Conservation (phyloP, 805 yeast species). For the Wickerhamomyces tratensis region DNA sequence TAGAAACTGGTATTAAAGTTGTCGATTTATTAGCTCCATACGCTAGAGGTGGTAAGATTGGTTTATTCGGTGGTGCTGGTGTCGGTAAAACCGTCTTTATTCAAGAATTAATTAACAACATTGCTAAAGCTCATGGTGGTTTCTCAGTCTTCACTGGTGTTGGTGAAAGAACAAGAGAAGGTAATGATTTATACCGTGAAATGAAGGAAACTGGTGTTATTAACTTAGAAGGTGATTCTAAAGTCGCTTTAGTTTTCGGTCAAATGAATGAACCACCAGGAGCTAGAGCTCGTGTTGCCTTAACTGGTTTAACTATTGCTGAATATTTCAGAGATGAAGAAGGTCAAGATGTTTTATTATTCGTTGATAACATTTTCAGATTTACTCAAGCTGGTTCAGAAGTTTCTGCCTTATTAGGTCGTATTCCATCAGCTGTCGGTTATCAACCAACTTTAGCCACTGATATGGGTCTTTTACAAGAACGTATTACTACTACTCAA, state of each 20-base stretch:
- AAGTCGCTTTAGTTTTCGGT: conserved; percentile 98
- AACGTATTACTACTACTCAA: conserved; percentile 98
- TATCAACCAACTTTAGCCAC: conserved; percentile 99
- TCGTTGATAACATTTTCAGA: conserved; percentile 99
- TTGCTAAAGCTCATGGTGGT: conserved; percentile 99
- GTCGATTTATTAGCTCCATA: conserved; percentile 98
- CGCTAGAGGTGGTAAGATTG: conserved; percentile 99
- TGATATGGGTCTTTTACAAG: conserved; percentile 99
- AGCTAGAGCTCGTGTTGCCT: conserved; percentile 99
- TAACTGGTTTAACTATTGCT: conserved; percentile 99
- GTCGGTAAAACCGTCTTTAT: conserved; percentile 99
- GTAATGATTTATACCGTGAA: conserved; percentile 99
- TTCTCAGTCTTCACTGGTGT: conserved; percentile 99
- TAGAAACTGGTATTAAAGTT: conserved; percentile 99
- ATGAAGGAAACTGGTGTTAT: conserved; percentile 99
- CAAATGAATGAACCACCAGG: conserved; percentile 99
- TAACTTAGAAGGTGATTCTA: conserved; percentile 98
- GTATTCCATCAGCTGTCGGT: conserved; percentile 99
- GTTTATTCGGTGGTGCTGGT: conserved; percentile 99
- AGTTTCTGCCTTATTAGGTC: conserved; percentile 99
- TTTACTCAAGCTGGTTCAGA: conserved; percentile 99
- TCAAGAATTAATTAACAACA: conserved; percentile 99
- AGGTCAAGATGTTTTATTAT: conserved; percentile 99
- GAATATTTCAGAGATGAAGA: conserved; percentile 99
- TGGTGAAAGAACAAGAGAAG: conserved; percentile 99